These are phyloP conservation scores for Saturnispora mendoncae DNA, from an alignment of 805 yeast genomes.

Conservation along the genomic window DNA sequence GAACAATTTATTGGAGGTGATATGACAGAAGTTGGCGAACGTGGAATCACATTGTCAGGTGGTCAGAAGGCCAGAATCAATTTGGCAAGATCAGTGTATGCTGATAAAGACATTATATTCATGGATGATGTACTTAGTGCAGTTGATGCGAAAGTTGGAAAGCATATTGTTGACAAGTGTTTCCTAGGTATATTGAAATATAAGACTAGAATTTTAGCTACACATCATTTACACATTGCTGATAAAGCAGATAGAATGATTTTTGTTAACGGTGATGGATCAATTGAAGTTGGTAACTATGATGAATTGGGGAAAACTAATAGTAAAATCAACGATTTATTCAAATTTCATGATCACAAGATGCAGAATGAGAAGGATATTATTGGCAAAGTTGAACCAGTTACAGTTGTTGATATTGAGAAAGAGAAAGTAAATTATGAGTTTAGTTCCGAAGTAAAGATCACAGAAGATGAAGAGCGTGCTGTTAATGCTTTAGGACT, in stretches of 20 bases:
- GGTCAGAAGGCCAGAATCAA: slow-evolving; percentile 82
- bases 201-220: slow-evolving; percentile 66
- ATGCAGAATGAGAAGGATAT: too few species aligned
- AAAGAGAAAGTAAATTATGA: too few species aligned
- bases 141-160: slow-evolving; percentile 80
- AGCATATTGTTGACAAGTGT: slow-evolving; percentile 64
- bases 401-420: too few species aligned
- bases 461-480: too few species aligned
- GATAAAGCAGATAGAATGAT: slow-evolving; percentile 60
- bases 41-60: slow-evolving; percentile 78
- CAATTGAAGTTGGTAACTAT: slow-evolving; percentile 50
- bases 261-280: slow-evolving; percentile 55
- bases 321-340: slow-evolving; percentile 41
- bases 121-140: slow-evolving; percentile 79
- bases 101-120: slow-evolving; percentile 54
- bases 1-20: slow-evolving; percentile 68
- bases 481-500: too few species aligned
- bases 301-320: slow-evolving; percentile 42
- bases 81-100: slow-evolving; percentile 72
- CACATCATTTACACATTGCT: slow-evolving; percentile 70
- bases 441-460: too few species aligned
- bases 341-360: too few species aligned
- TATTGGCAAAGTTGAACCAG: too few species aligned
- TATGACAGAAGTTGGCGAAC: slow-evolving; percentile 71
- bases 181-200: slow-evolving; percentile 43